phyloP scores from a whole-genome alignment of 2,329 filamentous ascomycete species.

The Alternaria sp. region DNA sequence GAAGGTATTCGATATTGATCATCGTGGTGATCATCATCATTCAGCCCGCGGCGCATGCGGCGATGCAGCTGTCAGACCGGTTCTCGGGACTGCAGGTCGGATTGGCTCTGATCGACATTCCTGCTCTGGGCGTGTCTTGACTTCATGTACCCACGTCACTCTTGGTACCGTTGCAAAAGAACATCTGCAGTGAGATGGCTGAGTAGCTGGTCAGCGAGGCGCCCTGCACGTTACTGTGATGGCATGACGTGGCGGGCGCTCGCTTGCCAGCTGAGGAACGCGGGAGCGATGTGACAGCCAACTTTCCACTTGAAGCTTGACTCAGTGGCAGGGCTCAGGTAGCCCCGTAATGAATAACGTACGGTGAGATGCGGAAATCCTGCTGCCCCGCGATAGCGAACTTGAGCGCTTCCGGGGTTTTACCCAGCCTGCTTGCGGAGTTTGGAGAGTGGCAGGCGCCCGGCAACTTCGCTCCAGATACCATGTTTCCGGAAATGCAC shows the following conservation, averaged over 20 bases:
- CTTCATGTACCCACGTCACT: not conserved
- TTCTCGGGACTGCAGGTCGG: constrained; percentile 5
- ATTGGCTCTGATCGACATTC: constrained; percentile 1
- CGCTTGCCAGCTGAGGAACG: constrained; percentile 9
- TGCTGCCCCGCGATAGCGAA: not conserved
- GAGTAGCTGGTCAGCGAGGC: constrained; percentile 4
- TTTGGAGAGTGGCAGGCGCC: not conserved
- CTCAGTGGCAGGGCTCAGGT: constrained; percentile 4
- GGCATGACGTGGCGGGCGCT: constrained; percentile 14
- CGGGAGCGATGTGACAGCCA: not conserved
- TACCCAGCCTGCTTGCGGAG: not conserved
- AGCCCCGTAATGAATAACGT: not conserved
- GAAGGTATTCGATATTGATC: constrained; percentile 12
- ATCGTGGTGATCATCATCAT: constrained; percentile 8
- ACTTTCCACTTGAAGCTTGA: constrained; percentile 3
- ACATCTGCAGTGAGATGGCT: constrained; percentile 5
- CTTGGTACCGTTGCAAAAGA: not conserved
- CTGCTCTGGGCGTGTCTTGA: not conserved
- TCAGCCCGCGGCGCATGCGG: not conserved
- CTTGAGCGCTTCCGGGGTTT: not conserved
- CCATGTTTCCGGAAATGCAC: constrained; percentile 23
- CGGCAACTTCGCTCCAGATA: constrained; percentile 14
- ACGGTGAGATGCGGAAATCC: not conserved
- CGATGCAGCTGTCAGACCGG: constrained; percentile 9
- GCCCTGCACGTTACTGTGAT: not conserved